These are phyloP conservation scores for Penicillium pulvis DNA, from an alignment of 495 filamentous ascomycete genomes.

Conservation along the genomic window DNA sequence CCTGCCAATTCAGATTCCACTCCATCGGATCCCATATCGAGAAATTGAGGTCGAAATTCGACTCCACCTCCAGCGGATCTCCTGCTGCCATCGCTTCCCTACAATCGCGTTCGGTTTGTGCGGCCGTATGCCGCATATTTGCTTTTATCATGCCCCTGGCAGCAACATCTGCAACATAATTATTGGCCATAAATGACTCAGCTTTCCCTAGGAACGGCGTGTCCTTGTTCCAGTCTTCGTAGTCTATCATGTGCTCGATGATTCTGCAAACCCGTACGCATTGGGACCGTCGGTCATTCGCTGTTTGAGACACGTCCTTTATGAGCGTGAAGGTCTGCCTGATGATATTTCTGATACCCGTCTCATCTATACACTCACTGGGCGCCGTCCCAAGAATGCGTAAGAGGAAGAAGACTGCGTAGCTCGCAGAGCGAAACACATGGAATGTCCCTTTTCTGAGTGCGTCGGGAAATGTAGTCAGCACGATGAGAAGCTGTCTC, in stretches of 20 bases:
- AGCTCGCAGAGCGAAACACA: constrained; percentile 8
- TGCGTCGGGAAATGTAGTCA: constrained; percentile 8
- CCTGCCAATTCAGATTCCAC: constrained; percentile 9
- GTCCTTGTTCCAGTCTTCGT: constrained; percentile 10
- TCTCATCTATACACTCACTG: background rate
- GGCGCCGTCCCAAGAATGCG: constrained; percentile 8
- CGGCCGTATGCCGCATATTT: constrained; percentile 4
- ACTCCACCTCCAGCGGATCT: background rate
- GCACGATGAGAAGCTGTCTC: constrained; percentile 4
- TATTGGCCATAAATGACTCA: constrained; percentile 7
- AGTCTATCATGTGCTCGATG: constrained; percentile 9
- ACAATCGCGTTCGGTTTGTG: constrained; percentile 3
- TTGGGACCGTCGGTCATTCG: constrained; percentile 5
- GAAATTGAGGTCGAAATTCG: constrained; percentile 5
- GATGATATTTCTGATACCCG: constrained; percentile 4
- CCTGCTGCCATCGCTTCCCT: background rate
- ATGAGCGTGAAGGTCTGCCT: constrained; percentile 6
- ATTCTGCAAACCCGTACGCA: constrained; percentile 10
- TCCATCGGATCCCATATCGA: constrained; percentile 7
- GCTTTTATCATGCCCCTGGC: constrained; percentile 8
- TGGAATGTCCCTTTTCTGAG: constrained; percentile 7
- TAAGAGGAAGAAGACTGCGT: constrained; percentile 10
- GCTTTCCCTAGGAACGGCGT: constrained; percentile 6
- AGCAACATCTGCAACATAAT: constrained; percentile 11
- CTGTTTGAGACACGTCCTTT: constrained; percentile 7